Base-by-base conservation (phyloP, 768 basidiomycete species). In the Trametes cubensis region DNA sequence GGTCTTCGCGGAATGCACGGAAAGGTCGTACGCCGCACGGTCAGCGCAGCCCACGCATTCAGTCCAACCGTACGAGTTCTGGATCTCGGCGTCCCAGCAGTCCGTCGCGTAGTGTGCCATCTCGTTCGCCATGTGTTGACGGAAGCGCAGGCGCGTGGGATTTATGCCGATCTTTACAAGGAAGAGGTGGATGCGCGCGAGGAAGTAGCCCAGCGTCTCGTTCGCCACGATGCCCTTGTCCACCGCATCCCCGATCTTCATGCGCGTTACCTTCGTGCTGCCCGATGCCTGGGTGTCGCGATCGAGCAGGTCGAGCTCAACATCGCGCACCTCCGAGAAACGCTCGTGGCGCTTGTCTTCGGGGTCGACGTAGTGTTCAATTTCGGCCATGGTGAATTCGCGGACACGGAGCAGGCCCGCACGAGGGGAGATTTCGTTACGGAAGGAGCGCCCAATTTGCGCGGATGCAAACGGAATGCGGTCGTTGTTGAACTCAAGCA, bases 81-180 rank as follows among this genome's bases (percentile, higher is more conserved):
- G 84, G 66, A 98, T 98, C 79, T 99, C 97, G 45, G 95, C 97
- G 72, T 99, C 97, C 97, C 97, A 99, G 76, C 97, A 99, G 77
- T 98, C 96, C 41, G 94, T 85, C 57, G 97, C 96, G 74, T 99
- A 99, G 75, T 98, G 97, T 1, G 97, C 97, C 96, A 98, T 98
- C 80, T 98, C 97, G 77, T 98, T 99, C 40, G 78, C 83, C 97
- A 98, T 98, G 74, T 99, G 97, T 72, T 99, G 97, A 38, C 97
- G 83, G 85, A 98, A 98, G 55, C 97, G 85, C 65, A 98, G 79
- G 8, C 94, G 85, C 49, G 72, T 64, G 15, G 89, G 87, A 78
- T 95, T 81, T 75, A 99, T 89, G 62, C 96, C 97, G 70, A 98
- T 93, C 76, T 90, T 90, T 67, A 87, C 69, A 53, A 98, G 81